Evolutionary conservation across 305 asterid genomes (phyloP).

Genomic region (Rubia peregrina): DNA sequence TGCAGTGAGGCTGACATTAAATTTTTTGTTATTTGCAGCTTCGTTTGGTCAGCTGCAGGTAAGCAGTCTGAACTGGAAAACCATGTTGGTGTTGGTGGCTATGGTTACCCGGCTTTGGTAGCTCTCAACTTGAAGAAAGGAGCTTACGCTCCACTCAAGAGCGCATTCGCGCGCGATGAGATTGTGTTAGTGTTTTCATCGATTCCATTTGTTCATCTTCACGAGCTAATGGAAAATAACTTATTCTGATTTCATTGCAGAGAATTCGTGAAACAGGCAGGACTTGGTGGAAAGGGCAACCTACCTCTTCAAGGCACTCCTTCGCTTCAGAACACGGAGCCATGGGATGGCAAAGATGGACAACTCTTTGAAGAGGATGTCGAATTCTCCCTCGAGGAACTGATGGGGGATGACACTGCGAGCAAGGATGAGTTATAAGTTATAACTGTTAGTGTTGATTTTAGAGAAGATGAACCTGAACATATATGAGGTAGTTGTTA

Average conservation of each 20-base stretch:
- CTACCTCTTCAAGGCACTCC: slow-evolving; percentile 54
- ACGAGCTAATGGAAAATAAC: background rate
- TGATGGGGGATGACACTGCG: slow-evolving; percentile 61
- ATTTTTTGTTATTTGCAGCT: slow-evolving; percentile 42
- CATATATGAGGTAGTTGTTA: background rate
- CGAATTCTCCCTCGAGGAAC: slow-evolving; percentile 90
- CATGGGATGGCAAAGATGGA: slow-evolving; percentile 96
- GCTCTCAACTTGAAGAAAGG: slow-evolving; percentile 82
- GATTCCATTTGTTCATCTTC: background rate
- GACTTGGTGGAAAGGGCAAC: slow-evolving; percentile 76
- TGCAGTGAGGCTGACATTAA: slow-evolving; percentile 6
- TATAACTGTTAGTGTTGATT: slow-evolving; percentile 21
- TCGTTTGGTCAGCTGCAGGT: slow-evolving; percentile 86
- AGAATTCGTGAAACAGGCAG: slow-evolving; percentile 75
- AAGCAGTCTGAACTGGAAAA: slow-evolving; percentile 84
- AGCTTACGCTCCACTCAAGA: slow-evolving; percentile 75
- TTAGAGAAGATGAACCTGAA: background rate
- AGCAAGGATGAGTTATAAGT: slow-evolving; percentile 56
- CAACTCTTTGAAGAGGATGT: slow-evolving; percentile 70
- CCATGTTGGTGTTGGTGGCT: slow-evolving; percentile 90
- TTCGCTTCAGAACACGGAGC: slow-evolving; percentile 46
- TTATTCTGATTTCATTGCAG: slow-evolving; percentile 24
- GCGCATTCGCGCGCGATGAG: slow-evolving; percentile 68
- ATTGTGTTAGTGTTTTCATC: slow-evolving; percentile 36
- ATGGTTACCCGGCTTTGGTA: slow-evolving; percentile 89